Percentiles rank a stretch among this genome's conserved stretches.
Conservation (phyloP, 1,284 basidiomycete species). For the Hypsizygus ulmarius region DNA sequence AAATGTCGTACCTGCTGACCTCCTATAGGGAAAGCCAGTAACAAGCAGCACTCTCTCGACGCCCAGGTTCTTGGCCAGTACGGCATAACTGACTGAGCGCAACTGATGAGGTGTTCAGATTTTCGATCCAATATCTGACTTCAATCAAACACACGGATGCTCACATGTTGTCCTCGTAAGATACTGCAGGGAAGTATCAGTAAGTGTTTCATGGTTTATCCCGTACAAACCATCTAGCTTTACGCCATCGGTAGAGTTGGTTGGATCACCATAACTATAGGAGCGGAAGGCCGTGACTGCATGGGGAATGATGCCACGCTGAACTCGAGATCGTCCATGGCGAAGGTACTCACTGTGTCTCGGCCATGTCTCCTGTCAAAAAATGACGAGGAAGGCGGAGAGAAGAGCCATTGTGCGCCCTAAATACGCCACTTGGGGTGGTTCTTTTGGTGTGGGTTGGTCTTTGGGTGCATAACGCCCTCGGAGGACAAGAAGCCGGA, state of each 20-base stretch:
- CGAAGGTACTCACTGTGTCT: conserved; percentile 36
- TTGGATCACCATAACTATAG: conserved; percentile 41
- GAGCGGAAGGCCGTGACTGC: conserved; percentile 44
- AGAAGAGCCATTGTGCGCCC: no score
- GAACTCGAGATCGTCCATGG: conserved; percentile 38
- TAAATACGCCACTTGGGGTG: no score
- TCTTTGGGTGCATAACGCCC: not conserved
- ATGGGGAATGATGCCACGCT: conserved; percentile 39
- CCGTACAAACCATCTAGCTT: conserved; percentile 22
- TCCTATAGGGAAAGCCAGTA: conserved; percentile 63
- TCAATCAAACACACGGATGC: conserved; percentile 12
- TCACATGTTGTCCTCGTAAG: conserved; percentile 61
- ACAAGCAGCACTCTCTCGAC: conserved; percentile 49
- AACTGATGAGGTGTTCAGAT: conserved; percentile 31
- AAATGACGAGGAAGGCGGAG: not conserved
- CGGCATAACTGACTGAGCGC: conserved; percentile 54
- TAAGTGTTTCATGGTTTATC: not conserved
- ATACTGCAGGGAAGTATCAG: conserved; percentile 42
- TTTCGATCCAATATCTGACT: not conserved
- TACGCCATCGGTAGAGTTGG: conserved; percentile 40
- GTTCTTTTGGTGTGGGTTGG: no score
- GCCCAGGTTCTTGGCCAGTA: conserved; percentile 48
- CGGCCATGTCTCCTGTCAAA: not conserved
- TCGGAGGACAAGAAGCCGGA: not conserved
- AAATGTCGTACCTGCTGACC: conserved; percentile 47